A percentile compares a stretch with the other conserved stretches of the same genome.
These are phyloP conservation scores for Populus ilicifolia DNA, from an alignment of 345 rosid genomes.

Conservation along the genomic window DNA sequence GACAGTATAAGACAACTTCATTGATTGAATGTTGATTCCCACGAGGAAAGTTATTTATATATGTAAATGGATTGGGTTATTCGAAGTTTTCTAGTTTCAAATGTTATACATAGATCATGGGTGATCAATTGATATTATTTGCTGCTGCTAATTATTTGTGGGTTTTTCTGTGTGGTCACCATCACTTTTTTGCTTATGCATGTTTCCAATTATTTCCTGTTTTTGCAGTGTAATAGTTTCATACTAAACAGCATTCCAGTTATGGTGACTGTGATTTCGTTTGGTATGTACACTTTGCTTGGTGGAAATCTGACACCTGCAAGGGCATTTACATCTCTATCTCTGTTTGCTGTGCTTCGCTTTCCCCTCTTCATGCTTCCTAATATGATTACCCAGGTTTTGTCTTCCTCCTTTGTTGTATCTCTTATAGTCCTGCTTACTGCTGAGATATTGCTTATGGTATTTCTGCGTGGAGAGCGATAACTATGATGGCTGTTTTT, in stretches of 20 bases:
- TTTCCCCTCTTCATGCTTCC: slow-evolving; percentile 97
- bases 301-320: slow-evolving; percentile 99
- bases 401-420: slow-evolving; percentile 1
- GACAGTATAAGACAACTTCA: neutral
- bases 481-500: neutral
- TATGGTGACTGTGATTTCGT: slow-evolving; percentile 82
- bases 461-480: neutral
- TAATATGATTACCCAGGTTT: slow-evolving; percentile 88
- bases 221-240: slow-evolving; percentile 73
- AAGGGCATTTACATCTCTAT: slow-evolving; percentile 91
- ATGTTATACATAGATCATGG: no score
- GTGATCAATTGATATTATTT: no score
- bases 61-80: neutral
- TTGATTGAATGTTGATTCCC: neutral
- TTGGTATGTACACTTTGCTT: slow-evolving; percentile 90
- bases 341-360: slow-evolving; percentile 94
- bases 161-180: slow-evolving; percentile 8
- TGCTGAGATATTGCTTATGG: neutral
- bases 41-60: neutral
- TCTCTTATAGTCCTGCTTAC: neutral
- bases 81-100: no score
- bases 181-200: neutral
- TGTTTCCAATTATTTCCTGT: slow-evolving; percentile 30
- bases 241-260: slow-evolving; percentile 89
- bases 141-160: neutral